Evolutionary conservation across 495 filamentous ascomycete genomes (phyloP).

Genomic region (Daldinia childiae): DNA sequence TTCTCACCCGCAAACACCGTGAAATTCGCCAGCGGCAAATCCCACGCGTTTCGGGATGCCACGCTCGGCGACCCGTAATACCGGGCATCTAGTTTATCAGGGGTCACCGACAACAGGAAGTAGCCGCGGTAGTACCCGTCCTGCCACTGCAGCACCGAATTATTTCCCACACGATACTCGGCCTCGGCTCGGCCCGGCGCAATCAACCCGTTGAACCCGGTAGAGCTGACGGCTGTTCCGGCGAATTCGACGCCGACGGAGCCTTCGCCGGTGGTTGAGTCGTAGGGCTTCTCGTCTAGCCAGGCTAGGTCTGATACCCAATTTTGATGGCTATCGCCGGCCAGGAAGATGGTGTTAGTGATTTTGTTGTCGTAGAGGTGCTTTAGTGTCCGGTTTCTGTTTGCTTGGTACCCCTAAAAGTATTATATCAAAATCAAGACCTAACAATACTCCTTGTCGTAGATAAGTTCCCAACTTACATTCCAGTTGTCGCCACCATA

Average conservation of each 20-base stretch:
- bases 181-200: conserved; percentile 52
- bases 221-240: conserved; percentile 67
- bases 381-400: conserved; percentile 69
- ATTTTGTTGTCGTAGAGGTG: conserved; percentile 69
- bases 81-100: conserved; percentile 36
- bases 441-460: background rate
- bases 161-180: conserved; percentile 57
- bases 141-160: conserved; percentile 72
- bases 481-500: conserved; percentile 45
- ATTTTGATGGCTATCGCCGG: conserved; percentile 70
- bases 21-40: conserved; percentile 69
- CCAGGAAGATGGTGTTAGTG: conserved; percentile 71
- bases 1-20: conserved; percentile 66
- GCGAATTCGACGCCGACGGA: conserved; percentile 73
- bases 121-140: conserved; percentile 74
- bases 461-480: conserved; percentile 23
- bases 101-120: conserved; percentile 52
- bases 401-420: conserved; percentile 67
- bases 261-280: conserved; percentile 64
- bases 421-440: conserved; percentile 22
- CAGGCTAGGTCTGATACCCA: conserved; percentile 73
- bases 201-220: conserved; percentile 59
- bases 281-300: conserved; percentile 65
- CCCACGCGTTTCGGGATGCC: conserved; percentile 58
- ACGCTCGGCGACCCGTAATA: conserved; percentile 57